phyloP scores from a whole-genome alignment of 257 asterid species.

The Solanum chiquidenum region DNA sequence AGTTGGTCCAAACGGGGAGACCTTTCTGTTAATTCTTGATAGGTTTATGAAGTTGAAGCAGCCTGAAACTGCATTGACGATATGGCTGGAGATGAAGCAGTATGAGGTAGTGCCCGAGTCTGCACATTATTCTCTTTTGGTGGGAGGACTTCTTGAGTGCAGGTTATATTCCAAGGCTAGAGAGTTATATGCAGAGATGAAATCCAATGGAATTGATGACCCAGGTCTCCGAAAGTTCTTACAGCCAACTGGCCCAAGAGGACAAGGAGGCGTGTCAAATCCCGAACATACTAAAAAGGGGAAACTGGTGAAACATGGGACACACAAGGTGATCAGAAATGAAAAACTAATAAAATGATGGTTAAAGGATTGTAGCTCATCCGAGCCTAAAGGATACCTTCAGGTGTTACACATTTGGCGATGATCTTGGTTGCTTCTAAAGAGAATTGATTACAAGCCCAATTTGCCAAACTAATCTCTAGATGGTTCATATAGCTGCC shows the following conservation, averaged over 20 bases:
- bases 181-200: slow-evolving; percentile 66
- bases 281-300: slow-evolving; percentile 19
- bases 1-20: slow-evolving; percentile 49
- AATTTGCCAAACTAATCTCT: neutral
- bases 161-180: slow-evolving; percentile 49
- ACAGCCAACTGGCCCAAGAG: slow-evolving; percentile 6
- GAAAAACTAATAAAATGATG: neutral
- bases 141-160: slow-evolving; percentile 53
- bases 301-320: slow-evolving; percentile 8
- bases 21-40: slow-evolving; percentile 37
- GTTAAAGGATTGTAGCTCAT: neutral
- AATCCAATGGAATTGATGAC: slow-evolving; percentile 32
- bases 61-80: slow-evolving; percentile 48
- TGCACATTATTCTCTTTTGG: slow-evolving; percentile 37
- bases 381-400: neutral
- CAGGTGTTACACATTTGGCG: neutral
- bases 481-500: neutral
- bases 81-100: slow-evolving; percentile 55
- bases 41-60: slow-evolving; percentile 33
- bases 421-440: neutral
- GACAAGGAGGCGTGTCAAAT: slow-evolving; percentile 9
- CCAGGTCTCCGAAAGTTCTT: slow-evolving; percentile 51
- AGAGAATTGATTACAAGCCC: neutral
- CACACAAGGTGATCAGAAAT: neutral
- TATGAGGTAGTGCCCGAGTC: slow-evolving; percentile 35